These are phyloP conservation scores for Vitis hybrid DNA, from an alignment of 177 flowering plant species.

Conservation along the genomic window DNA sequence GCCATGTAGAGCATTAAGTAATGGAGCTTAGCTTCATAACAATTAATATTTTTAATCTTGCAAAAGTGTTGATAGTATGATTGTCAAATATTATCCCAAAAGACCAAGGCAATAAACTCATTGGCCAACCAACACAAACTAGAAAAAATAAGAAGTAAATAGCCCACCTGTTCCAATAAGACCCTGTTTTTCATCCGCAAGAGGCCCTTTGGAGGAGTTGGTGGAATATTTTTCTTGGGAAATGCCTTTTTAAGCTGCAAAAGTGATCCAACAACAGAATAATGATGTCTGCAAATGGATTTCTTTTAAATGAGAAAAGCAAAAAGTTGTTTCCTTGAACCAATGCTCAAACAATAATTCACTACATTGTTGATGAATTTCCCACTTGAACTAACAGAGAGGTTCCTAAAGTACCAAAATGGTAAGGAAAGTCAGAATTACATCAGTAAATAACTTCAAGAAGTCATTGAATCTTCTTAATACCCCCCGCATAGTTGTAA, in stretches of 20 bases:
- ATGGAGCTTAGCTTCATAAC: no score
- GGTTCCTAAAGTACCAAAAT: background rate
- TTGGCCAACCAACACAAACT: background rate
- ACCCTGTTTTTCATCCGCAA: slow-evolving; percentile 76
- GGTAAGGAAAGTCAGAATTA: slow-evolving; percentile 32
- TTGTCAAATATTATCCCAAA: no score
- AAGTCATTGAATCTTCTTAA: slow-evolving; percentile 96
- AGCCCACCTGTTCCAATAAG: slow-evolving; percentile 79
- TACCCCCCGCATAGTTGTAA: slow-evolving; percentile 56
- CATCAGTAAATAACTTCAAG: slow-evolving; percentile 69
- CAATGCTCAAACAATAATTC: background rate
- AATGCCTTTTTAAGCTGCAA: slow-evolving; percentile 72
- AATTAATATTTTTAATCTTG: no score
- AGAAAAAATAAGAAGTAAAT: slow-evolving; percentile 2
- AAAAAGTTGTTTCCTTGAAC: background rate
- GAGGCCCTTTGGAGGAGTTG: slow-evolving; percentile 91
- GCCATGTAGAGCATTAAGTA: no score
- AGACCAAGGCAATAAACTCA: background rate
- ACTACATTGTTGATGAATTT: background rate
- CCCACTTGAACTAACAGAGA: background rate
- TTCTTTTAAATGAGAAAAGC: background rate
- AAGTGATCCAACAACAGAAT: slow-evolving; percentile 6
- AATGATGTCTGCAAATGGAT: background rate
- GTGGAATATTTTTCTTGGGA: slow-evolving; percentile 81
- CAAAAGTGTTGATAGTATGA: no score